Conservation (phyloP, 805 yeast genomes). For the Babjeviella inositovora region DNA sequence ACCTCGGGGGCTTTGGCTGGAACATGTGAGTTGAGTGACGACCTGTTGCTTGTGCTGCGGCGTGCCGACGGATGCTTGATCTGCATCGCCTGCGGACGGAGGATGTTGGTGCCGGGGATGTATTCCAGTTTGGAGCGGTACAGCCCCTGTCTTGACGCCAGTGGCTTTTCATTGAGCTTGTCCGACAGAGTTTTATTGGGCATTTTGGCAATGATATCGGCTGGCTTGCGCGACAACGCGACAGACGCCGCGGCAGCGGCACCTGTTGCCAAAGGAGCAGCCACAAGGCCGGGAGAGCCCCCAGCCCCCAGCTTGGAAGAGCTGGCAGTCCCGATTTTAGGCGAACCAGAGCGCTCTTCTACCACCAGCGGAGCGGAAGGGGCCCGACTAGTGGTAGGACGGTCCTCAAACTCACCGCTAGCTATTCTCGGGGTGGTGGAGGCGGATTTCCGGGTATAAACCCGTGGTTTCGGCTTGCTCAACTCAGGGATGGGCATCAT, state of each 20-base stretch:
- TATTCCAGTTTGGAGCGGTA: slow-evolving; percentile 17
- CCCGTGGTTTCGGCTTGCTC: too few relatives aligned
- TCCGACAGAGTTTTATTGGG: slow-evolving; percentile 6
- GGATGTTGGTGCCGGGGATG: slow-evolving; percentile 44
- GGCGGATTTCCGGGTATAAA: slow-evolving; percentile 6
- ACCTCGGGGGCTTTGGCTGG: slow-evolving; percentile 10
- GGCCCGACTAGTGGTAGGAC: slow-evolving; percentile 3
- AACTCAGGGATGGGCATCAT: slow-evolving; percentile 62
- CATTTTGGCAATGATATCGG: slow-evolving; percentile 2
- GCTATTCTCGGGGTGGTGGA: slow-evolving; percentile 1
- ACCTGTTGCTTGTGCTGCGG: too few relatives aligned
- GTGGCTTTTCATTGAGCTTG: neutral
- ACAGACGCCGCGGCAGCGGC: slow-evolving; percentile 6
- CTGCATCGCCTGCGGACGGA: slow-evolving; percentile 33
- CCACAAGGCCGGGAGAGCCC: slow-evolving; percentile 1
- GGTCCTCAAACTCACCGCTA: slow-evolving; percentile 1
- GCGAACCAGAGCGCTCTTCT: slow-evolving; percentile 1
- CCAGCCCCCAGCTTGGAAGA: too few relatives aligned
- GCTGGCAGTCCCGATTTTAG: slow-evolving; percentile 2
- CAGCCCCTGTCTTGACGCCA: neutral
- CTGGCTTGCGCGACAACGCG: slow-evolving; percentile 4
- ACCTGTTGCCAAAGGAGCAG: slow-evolving; percentile 1
- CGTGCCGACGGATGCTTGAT: too few relatives aligned
- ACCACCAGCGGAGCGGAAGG: too few relatives aligned
- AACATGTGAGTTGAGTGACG: too few relatives aligned